Base-by-base conservation (phyloP, 2,329 filamentous ascomycete species). In the Lachnellula occidentalis region DNA sequence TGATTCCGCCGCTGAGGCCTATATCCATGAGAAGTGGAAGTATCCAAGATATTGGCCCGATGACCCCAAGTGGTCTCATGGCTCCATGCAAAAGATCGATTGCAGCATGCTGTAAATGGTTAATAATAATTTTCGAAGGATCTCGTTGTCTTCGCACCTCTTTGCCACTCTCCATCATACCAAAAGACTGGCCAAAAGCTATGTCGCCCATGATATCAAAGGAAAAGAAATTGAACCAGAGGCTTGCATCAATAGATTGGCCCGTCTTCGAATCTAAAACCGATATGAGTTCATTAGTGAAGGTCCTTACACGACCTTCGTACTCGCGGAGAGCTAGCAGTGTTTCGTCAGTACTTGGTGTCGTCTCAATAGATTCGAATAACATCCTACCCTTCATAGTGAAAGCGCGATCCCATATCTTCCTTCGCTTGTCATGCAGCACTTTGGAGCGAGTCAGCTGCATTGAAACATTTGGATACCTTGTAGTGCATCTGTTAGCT, bases 151-250 rank as follows among this genome's bases (percentile, higher is more conserved):
- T 27, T 3, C 27, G 7, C 7, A 55, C 55, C 48, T 43, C 41
- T 45, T 58, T 51, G 3, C 59, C 57, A 21, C 39, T 56, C 39
- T 57, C 51, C 7, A 66, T 24, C 58, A 64, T 65, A 22, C 60
- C 53, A 49, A 65, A 66, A 0, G 61, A 57, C n/a, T 61, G 55
- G 0, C 63, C 61, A 48, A 66, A 65, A 2, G 58, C 62, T 27
- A 67, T 53, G 17, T 66, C 62, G n/a, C 62, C 63, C 58, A 66
- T 66, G 5, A 65, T 56, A 49, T 67, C 65, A 48, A 66, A 67
- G 5, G 53, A 43, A 45, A 58, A 65, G 37, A 54, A 61, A 21
- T 62, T 59, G 43, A 64, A 63, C 61, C 61, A 65, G 15, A 51
- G 19, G 45, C 52, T 57, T 1, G 50, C 61, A 49, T 64, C 56